phyloP scores from a whole-genome alignment of 345 rosid genomes.

The Dipteronia sinensis region DNA sequence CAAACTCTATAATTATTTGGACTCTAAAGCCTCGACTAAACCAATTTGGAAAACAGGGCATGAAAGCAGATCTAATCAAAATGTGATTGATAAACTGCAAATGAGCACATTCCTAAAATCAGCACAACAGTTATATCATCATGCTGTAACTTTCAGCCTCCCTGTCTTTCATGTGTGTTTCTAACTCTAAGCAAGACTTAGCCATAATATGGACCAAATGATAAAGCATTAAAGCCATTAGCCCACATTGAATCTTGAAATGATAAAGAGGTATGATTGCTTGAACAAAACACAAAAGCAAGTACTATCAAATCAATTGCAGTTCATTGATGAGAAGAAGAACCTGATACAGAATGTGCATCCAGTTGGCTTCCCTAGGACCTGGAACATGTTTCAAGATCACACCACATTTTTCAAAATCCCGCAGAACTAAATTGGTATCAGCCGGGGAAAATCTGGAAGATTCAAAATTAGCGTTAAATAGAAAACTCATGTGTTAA shows the following conservation, averaged over 20 bases:
- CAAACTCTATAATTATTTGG: not conserved
- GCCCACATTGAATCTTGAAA: not conserved
- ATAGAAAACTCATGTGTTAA: not conserved
- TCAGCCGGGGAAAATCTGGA: slow-evolving; percentile 85
- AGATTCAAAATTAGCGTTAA: slow-evolving; percentile 8
- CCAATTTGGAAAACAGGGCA: not conserved
- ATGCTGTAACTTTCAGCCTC: not conserved
- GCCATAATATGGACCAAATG: slow-evolving; percentile 16
- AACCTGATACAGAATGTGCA: slow-evolving; percentile 94
- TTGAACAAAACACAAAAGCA: not conserved
- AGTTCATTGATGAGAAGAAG: slow-evolving; percentile 16
- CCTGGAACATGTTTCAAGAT: slow-evolving; percentile 94
- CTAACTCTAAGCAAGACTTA: slow-evolving; percentile 3
- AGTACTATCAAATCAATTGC: not conserved
- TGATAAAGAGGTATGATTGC: not conserved
- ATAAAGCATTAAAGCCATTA: not conserved
- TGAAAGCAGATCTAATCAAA: slow-evolving; percentile 9
- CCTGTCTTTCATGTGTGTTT: not conserved
- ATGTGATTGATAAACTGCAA: not conserved
- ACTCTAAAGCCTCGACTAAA: not conserved
- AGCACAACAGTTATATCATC: not conserved
- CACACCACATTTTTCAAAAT: slow-evolving; percentile 91
- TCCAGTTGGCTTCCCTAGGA: slow-evolving; percentile 96
- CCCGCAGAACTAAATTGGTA: slow-evolving; percentile 87
- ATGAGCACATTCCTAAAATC: not conserved